Conservation (phyloP, 768 basidiomycete species). For the Auriscalpium orientale region DNA sequence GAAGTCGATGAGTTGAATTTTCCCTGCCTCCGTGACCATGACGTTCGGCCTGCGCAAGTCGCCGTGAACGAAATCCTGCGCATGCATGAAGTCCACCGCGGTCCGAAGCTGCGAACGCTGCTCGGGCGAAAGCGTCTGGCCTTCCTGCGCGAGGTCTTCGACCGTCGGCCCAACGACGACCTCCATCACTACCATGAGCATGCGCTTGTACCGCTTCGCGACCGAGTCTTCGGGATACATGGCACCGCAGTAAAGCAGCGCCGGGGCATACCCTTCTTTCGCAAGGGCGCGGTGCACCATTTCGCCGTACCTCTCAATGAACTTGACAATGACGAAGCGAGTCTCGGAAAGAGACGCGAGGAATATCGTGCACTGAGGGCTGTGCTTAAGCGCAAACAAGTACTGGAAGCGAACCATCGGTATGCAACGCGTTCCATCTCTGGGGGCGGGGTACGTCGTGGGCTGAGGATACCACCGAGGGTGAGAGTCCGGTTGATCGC, state of each 20-base stretch:
- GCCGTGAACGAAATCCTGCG: background rate
- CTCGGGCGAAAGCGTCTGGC: background rate
- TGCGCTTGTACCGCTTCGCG: conserved; percentile 21
- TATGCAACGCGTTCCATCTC: background rate
- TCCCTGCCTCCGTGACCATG: background rate
- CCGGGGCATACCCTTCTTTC: background rate
- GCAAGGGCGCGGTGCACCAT: background rate
- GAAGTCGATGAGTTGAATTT: background rate
- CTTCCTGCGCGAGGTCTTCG: conserved; percentile 2
- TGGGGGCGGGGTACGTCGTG: background rate
- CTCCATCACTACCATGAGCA: conserved; percentile 23
- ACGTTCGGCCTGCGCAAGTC: conserved; percentile 2
- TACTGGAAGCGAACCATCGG: background rate
- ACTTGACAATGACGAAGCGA: background rate
- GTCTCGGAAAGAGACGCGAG: background rate
- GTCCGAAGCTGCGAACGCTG: background rate
- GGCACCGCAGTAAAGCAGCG: background rate
- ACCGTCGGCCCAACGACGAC: conserved; percentile 23
- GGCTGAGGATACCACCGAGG: background rate
- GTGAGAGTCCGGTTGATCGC: background rate
- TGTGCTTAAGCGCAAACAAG: background rate
- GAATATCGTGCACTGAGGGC: background rate
- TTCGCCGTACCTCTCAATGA: background rate
- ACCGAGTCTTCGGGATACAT: background rate
- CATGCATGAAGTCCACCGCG: background rate